Evolutionary conservation across 805 yeast species (phyloP), one percentile per base, ranked within the genome.

Genomic region (Metschnikowia continentalis): DNA sequence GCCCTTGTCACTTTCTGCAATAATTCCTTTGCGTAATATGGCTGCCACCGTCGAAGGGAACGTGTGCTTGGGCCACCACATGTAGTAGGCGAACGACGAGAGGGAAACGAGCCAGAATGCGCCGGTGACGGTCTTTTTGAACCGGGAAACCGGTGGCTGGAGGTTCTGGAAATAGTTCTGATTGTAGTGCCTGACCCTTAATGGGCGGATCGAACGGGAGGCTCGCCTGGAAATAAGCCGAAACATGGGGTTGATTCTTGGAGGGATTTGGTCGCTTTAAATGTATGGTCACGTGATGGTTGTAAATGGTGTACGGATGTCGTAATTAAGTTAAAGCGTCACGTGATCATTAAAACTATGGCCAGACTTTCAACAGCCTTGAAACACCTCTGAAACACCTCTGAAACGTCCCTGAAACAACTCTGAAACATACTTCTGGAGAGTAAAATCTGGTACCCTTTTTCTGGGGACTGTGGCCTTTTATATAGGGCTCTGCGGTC

Each of bases 1-100:
- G 14, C 74, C 84, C 59, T 82, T 83, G 45, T 84, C 86, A 43
- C 86, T 76, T 65, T 92, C 97, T 2, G 92, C 91, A 86, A 91
- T 82, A 5, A 91, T 71, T 0, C 87, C 97, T 59, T 83, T 80
- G 37, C 96, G 74, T 55, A 92, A 69, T 23, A 80, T 73, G 48
- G 76, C 80, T 23, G 96, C 94, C 10, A 90, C 96, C 3, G 80
- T 67, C 1, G 75, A 67, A 0, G 94, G 88, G 58, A 82, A 84
- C 2, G 86, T 81, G 59, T 83, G 86, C 51, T 79, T 80, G 4
- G 89, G 88, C 85, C 86, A 83, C 63, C 73, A 79, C 51, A 74
- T 55, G 66, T 71, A 70, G 60, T 72, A 76, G 6, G 66, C 66
- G 42, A 57, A 61, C 2, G 68, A 66, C 1, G 61, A 51, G 8